These are phyloP conservation scores for Macrophomina tecta DNA, from an alignment of 2,329 filamentous ascomycete genomes.

Conservation along the genomic window DNA sequence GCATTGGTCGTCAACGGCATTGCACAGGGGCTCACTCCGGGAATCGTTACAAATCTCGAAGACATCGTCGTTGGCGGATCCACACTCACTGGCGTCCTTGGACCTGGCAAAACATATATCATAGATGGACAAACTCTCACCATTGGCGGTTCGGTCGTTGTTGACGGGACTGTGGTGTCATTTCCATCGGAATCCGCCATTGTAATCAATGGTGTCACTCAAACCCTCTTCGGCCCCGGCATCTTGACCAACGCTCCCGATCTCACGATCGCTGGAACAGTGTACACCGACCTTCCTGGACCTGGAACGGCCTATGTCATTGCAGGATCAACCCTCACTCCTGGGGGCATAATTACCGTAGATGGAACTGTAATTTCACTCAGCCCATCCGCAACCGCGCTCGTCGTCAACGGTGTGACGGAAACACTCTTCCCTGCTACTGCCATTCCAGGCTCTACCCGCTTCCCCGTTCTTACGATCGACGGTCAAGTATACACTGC, in stretches of 20 bases:
- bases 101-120: constrained; percentile 37
- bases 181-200: constrained; percentile 41
- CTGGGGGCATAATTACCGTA: constrained; percentile 43
- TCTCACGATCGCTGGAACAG: constrained; percentile 39
- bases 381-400: constrained; percentile 28
- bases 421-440: constrained; percentile 19
- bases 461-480: constrained; percentile 34
- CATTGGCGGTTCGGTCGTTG: constrained; percentile 43
- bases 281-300: constrained; percentile 39
- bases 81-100: constrained; percentile 30
- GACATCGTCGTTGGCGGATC: constrained; percentile 42
- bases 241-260: constrained; percentile 37
- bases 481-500: constrained; percentile 25
- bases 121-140: constrained; percentile 47
- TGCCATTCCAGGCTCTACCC: constrained; percentile 28
- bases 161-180: constrained; percentile 43
- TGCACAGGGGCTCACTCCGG: constrained; percentile 28
- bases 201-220: constrained; percentile 39
- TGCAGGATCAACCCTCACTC: constrained; percentile 44
- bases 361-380: constrained; percentile 40
- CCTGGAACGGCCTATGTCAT: constrained; percentile 43
- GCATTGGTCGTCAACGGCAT: constrained; percentile 41
- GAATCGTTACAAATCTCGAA: constrained; percentile 36
- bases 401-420: constrained; percentile 29
- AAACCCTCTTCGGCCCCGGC: constrained; percentile 38